These are phyloP conservation scores for Berkeleyomyces rouxiae DNA, from an alignment of 2,329 filamentous ascomycete species.

Conservation along the genomic window DNA sequence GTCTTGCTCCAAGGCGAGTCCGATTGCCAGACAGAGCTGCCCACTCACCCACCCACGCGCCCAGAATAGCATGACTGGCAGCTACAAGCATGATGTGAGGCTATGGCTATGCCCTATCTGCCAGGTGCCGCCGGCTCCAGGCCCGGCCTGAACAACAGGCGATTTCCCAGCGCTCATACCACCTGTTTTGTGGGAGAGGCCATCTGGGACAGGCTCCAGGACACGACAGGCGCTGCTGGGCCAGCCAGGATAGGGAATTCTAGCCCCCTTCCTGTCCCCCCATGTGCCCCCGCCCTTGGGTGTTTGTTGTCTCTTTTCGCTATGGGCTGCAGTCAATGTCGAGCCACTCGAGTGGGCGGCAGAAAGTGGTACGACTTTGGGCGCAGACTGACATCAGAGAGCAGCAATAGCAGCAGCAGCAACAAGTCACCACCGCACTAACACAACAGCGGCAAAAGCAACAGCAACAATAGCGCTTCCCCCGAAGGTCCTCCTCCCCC, in stretches of 20 bases:
- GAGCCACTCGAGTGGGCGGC: background rate
- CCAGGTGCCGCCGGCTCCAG: no score
- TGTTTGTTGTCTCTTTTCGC: background rate
- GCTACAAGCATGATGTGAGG: no score
- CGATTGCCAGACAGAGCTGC: no score
- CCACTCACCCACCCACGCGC: no score
- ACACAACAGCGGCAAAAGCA: no score
- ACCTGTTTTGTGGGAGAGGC: background rate
- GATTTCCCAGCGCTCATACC: background rate
- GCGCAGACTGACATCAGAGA: background rate
- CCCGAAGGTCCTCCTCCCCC: no score
- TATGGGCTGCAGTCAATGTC: background rate
- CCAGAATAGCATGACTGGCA: no score
- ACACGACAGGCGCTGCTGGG: background rate
- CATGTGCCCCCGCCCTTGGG: background rate
- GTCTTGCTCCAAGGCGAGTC: no score
- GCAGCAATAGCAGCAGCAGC: background rate
- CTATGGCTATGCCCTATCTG: no score
- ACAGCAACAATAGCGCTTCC: no score
- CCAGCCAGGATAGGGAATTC: background rate
- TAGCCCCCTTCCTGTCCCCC: background rate
- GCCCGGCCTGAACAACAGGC: background rate
- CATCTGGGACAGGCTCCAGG: no score
- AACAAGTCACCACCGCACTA: no score
- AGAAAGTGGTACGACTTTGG: background rate